A percentile compares a stretch with the other conserved stretches of the same genome.
Evolutionary conservation across 2,329 filamentous ascomycete genomes (phyloP).

Genomic region (Moelleriella libera): DNA sequence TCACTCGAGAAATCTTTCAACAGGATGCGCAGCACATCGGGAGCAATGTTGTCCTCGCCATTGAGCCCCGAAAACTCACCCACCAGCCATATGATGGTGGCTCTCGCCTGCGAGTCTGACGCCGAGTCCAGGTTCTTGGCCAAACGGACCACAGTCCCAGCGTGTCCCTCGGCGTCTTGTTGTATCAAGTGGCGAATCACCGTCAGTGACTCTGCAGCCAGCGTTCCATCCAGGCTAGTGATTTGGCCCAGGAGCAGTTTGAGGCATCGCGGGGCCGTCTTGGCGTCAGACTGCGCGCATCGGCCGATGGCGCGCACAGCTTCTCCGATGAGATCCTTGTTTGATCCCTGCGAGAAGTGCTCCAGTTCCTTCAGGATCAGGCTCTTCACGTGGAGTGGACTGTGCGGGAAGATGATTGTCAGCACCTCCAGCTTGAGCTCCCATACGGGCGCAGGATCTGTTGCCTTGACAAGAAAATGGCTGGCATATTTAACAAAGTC

Average conservation of each 20-base stretch:
- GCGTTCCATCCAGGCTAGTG: constrained; percentile 69
- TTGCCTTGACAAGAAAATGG: constrained; percentile 76
- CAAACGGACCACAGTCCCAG: constrained; percentile 72
- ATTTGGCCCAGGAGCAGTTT: constrained; percentile 76
- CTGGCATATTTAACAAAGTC: constrained; percentile 80
- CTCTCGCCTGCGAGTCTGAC: constrained; percentile 74
- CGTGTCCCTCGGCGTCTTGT: constrained; percentile 68
- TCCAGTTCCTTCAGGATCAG: constrained; percentile 86
- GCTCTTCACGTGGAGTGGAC: constrained; percentile 60
- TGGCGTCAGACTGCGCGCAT: constrained; percentile 67
- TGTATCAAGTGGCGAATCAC: constrained; percentile 94
- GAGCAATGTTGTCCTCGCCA: constrained; percentile 76
- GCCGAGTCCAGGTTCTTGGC: constrained; percentile 86
- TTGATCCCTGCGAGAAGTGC: constrained; percentile 67
- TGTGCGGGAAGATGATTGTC: constrained; percentile 80
- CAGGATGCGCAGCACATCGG: constrained; percentile 80
- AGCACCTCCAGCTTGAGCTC: constrained; percentile 83
- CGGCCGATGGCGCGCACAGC: constrained; percentile 86
- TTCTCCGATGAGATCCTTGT: constrained; percentile 70
- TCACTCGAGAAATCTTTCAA: constrained; percentile 76
- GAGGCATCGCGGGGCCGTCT: constrained; percentile 65
- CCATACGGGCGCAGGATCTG: constrained; percentile 72
- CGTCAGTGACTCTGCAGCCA: constrained; percentile 86
- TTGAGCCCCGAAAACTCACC: constrained; percentile 80
- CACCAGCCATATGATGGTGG: constrained; percentile 94